Evolutionary conservation across 768 basidiomycete species (phyloP).

Genomic region (Clathrus columnatus): DNA sequence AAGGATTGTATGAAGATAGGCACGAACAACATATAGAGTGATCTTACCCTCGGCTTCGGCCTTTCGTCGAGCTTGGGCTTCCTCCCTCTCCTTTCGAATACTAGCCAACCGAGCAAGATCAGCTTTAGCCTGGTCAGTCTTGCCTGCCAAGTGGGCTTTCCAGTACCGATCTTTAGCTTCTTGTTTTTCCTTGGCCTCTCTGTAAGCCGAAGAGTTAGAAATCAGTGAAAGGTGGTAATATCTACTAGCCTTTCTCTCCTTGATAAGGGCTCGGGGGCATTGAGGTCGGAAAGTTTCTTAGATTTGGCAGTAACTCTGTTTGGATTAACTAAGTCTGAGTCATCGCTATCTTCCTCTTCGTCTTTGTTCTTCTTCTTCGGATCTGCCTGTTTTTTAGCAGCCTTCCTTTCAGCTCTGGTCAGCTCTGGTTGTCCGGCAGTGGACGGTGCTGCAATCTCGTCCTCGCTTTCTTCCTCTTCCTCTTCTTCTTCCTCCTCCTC

Average conservation of each 20-base stretch:
- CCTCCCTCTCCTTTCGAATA: conserved; percentile 83
- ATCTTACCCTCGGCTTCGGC: conserved; percentile 74
- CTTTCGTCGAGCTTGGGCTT: conserved; percentile 77
- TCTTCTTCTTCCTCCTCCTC: conserved; percentile 41
- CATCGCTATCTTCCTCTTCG: conserved; percentile 49
- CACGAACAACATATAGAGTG: background rate
- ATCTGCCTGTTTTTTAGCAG: conserved; percentile 63
- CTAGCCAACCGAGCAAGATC: conserved; percentile 81
- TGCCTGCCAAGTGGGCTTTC: conserved; percentile 78
- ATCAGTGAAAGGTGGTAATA: background rate
- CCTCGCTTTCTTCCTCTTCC: conserved; percentile 35
- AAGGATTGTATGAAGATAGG: background rate
- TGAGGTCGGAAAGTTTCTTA: conserved; percentile 68
- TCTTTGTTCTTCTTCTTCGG: conserved; percentile 29
- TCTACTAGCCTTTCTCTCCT: conserved; percentile 52
- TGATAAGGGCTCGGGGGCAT: conserved; percentile 48
- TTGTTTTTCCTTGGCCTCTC: conserved; percentile 88
- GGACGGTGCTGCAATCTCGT: conserved; percentile 20
- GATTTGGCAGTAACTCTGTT: conserved; percentile 64
- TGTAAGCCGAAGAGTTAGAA: conserved; percentile 21
- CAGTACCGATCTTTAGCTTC: conserved; percentile 82
- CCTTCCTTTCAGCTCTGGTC: conserved; percentile 62
- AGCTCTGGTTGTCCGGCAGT: conserved; percentile 43
- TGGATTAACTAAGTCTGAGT: conserved; percentile 68
- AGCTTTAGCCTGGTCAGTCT: conserved; percentile 84